Evolutionary conservation across 257 asterid species (phyloP).

Genomic region (Solanum dulcamara): DNA sequence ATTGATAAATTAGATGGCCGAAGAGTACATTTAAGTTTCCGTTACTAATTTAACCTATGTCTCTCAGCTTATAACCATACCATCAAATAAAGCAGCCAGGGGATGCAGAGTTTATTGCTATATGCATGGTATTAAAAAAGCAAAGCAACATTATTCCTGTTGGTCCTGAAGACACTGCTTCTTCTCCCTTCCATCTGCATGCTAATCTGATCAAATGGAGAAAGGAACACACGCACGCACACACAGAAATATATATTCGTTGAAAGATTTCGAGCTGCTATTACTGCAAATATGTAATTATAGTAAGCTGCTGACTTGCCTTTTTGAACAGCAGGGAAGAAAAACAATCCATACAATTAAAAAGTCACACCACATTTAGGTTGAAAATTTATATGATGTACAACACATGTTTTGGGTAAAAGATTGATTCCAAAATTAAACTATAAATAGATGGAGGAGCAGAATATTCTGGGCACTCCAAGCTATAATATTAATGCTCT

Average conservation of each 20-base stretch:
- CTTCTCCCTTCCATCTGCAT: neutral
- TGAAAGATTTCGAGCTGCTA: too few species aligned
- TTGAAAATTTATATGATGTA: neutral
- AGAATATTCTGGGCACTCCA: neutral
- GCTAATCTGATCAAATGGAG: too few species aligned
- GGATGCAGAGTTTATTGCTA: neutral
- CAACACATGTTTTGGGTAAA: neutral
- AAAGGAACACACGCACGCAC: neutral
- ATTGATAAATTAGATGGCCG: neutral
- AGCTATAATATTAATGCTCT: neutral
- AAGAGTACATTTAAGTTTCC: neutral
- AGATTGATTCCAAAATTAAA: neutral
- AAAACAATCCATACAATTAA: neutral
- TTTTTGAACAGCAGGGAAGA: neutral
- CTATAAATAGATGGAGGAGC: neutral
- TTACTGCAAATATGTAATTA: neutral
- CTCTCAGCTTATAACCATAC: neutral
- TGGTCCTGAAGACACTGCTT: neutral
- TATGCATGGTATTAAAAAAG: neutral
- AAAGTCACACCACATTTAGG: neutral
- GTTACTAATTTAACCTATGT: neutral
- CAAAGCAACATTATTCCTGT: too few species aligned
- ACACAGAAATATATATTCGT: too few species aligned
- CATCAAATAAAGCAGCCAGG: neutral
- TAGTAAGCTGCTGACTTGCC: neutral